phyloP scores from a whole-genome alignment of 345 rosid species.

The Durio zibethinus region DNA sequence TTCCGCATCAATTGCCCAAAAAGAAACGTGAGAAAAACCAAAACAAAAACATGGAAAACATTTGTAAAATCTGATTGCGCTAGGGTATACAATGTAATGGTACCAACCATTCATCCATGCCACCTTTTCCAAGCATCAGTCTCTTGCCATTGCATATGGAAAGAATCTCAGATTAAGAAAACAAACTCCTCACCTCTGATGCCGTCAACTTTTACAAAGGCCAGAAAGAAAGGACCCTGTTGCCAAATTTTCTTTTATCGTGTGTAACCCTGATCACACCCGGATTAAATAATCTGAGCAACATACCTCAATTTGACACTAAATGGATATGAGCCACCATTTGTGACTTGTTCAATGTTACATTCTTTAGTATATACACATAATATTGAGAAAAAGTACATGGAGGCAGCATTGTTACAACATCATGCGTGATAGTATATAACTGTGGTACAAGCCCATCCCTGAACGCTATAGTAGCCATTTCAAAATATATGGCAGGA shows the following conservation, averaged over 20 bases:
- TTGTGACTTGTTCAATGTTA: conserved; percentile 30
- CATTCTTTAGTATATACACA: conserved; percentile 40
- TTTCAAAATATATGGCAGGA: neutral
- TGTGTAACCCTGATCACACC: neutral
- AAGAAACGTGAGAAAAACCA: neutral
- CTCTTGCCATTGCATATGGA: neutral
- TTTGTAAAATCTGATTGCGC: neutral
- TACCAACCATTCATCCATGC: neutral
- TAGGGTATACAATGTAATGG: neutral
- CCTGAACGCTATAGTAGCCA: conserved; percentile 16
- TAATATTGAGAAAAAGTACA: conserved; percentile 10
- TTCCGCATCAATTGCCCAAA: neutral
- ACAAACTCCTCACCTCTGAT: neutral
- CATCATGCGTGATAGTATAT: neutral
- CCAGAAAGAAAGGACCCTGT: neutral
- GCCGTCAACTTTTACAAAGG: neutral
- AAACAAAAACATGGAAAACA: neutral
- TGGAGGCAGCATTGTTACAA: conserved; percentile 26
- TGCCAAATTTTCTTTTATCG: neutral
- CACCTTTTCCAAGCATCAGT: neutral
- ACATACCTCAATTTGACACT: conserved; percentile 18
- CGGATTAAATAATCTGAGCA: conserved; percentile 19
- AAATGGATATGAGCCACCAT: conserved; percentile 30
- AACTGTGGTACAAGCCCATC: conserved; percentile 18
- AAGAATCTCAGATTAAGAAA: neutral